Conservation (phyloP, 768 basidiomycete genomes). For the Lepiota brunneoincarnata region DNA sequence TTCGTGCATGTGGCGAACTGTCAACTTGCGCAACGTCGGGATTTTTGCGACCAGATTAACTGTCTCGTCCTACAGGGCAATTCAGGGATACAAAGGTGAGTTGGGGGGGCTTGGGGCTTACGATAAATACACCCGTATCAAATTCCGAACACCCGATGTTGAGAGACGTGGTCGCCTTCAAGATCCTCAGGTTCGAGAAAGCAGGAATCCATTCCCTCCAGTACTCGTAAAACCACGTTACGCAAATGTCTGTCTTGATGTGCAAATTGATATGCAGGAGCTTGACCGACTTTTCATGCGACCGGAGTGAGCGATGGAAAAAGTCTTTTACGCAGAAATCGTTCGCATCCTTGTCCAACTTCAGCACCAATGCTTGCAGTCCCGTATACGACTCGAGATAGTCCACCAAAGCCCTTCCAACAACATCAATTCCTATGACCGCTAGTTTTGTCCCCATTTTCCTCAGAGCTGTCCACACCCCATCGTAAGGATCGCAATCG, state of each 20-base stretch:
- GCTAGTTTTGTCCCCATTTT: background rate
- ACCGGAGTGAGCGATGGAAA: background rate
- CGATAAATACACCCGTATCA: background rate
- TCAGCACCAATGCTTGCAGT: constrained; percentile 1
- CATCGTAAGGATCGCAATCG: background rate
- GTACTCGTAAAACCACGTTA: constrained; percentile 7
- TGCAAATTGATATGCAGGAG: background rate
- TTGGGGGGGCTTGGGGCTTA: background rate
- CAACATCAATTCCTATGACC: background rate
- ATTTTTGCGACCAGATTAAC: background rate
- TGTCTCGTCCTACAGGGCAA: background rate
- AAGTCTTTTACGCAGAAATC: background rate
- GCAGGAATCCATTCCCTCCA: constrained; percentile 5
- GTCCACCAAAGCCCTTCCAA: background rate
- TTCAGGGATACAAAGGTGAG: background rate
- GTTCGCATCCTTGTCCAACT: background rate
- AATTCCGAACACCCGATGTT: background rate
- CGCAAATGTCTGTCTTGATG: background rate
- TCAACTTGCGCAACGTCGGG: background rate
- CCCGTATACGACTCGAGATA: constrained; percentile 6
- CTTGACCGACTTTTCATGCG: background rate
- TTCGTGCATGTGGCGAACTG: constrained; percentile 2
- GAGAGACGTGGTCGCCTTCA: constrained; percentile 1
- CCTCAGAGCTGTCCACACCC: background rate
- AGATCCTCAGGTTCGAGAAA: background rate